Evolutionary conservation across 1,284 basidiomycete species (phyloP).

Genomic region (Austroboletus novae-zelandiae): DNA sequence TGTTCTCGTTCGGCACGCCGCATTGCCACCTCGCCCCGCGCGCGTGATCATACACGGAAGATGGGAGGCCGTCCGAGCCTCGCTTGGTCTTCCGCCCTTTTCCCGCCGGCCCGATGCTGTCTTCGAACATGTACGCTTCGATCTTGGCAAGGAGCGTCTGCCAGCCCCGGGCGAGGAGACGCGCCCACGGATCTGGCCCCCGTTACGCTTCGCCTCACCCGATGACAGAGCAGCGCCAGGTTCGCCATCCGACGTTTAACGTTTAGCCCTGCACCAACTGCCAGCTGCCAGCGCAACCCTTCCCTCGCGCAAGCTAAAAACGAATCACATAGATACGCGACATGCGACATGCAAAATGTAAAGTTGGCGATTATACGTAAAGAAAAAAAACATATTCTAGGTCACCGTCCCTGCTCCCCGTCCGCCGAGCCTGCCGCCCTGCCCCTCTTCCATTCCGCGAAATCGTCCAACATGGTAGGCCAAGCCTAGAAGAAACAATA

Average conservation of each 20-base stretch:
- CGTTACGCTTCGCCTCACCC: too few species aligned
- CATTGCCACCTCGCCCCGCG: neutral
- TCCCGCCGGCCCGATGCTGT: too few species aligned
- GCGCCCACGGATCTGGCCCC: neutral
- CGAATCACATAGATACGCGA: too few species aligned
- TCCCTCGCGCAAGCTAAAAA: too few species aligned
- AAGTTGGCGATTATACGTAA: too few species aligned
- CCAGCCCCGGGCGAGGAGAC: too few species aligned
- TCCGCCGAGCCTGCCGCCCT: conserved; percentile 7
- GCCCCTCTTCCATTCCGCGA: conserved; percentile 60
- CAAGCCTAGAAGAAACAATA: conserved; percentile 54
- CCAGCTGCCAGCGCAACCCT: too few species aligned
- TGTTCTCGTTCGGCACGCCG: conserved; percentile 10
- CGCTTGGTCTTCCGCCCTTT: conserved; percentile 23
- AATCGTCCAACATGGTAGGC: conserved; percentile 76
- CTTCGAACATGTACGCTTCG: conserved; percentile 14
- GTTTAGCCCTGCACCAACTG: too few species aligned
- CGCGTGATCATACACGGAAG: conserved; percentile 21
- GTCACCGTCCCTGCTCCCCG: conserved; percentile 6
- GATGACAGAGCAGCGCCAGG: conserved; percentile 1
- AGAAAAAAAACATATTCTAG: neutral
- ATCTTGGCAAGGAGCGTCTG: conserved; percentile 19
- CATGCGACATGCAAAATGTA: too few species aligned
- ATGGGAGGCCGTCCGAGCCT: conserved; percentile 30
- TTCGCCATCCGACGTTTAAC: neutral